phyloP scores from a whole-genome alignment of 345 rosid genomes.

The Durio zibethinus region DNA sequence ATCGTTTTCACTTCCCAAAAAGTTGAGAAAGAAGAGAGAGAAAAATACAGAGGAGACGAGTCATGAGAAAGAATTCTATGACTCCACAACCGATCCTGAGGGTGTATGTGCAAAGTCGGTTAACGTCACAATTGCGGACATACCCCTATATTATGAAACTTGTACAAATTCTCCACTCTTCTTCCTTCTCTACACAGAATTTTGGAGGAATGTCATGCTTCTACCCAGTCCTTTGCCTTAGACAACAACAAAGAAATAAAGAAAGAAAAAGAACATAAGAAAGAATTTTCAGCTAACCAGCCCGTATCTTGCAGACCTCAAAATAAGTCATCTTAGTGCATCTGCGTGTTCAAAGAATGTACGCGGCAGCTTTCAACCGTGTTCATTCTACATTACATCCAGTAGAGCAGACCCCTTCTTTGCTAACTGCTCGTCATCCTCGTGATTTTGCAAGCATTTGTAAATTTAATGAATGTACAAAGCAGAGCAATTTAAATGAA shows the following conservation, averaged over 20 bases:
- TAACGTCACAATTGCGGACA: slow-evolving; percentile 21
- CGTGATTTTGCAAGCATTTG: background rate
- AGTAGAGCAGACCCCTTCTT: background rate
- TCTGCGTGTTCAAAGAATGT: background rate
- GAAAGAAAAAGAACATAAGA: background rate
- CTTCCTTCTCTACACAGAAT: slow-evolving; percentile 27
- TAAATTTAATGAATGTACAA: slow-evolving; percentile 2
- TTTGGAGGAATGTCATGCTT: background rate
- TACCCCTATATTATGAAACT: slow-evolving; percentile 1
- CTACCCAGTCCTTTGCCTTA: slow-evolving; percentile 5
- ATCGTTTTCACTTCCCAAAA: background rate
- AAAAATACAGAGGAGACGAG: background rate
- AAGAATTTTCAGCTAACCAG: slow-evolving; percentile 7
- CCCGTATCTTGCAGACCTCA: background rate
- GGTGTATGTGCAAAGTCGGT: slow-evolving; percentile 28
- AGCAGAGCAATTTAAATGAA: background rate
- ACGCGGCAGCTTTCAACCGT: background rate
- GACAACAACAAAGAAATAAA: slow-evolving; percentile 1
- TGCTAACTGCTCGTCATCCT: background rate
- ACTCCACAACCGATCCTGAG: slow-evolving; percentile 14
- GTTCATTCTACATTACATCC: background rate
- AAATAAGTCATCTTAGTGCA: background rate
- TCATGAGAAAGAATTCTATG: slow-evolving; percentile 6
- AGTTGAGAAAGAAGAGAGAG: background rate
- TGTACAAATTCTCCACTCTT: slow-evolving; percentile 19